Evolutionary conservation across 805 yeast genomes (phyloP).

Genomic region (Lipomyces sp.): DNA sequence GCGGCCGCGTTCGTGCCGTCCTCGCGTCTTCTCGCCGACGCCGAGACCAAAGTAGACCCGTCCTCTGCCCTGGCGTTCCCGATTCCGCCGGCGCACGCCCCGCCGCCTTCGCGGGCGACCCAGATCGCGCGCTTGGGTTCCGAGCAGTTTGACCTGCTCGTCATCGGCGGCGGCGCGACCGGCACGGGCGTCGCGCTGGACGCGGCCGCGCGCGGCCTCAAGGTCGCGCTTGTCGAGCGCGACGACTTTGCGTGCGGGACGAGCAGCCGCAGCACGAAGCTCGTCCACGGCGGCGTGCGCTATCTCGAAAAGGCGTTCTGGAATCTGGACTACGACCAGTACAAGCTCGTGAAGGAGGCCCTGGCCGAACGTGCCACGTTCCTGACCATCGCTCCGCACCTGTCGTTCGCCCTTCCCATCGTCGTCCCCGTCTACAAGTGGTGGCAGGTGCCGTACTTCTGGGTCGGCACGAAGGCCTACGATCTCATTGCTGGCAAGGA

Average conservation of each 20-base stretch:
- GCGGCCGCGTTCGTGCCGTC: not conserved
- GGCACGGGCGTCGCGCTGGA: conserved; percentile 93
- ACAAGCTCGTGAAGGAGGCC: conserved; percentile 85
- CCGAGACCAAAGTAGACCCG: too few relatives aligned
- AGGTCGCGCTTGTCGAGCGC: conserved; percentile 81
- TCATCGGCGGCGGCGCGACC: conserved; percentile 95
- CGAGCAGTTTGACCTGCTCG: conserved; percentile 64
- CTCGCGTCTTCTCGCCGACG: conserved; percentile 3
- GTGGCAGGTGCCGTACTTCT: conserved; percentile 95
- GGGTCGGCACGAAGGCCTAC: conserved; percentile 85
- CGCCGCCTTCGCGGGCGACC: conserved; percentile 27
- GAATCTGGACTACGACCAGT: conserved; percentile 83
- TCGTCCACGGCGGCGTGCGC: conserved; percentile 97
- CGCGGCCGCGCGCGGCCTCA: conserved; percentile 85
- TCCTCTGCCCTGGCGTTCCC: not conserved
- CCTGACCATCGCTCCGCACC: conserved; percentile 87
- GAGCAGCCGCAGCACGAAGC: conserved; percentile 88
- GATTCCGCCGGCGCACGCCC: conserved; percentile 15
- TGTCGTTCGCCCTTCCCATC: conserved; percentile 80
- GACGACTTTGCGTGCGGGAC: conserved; percentile 91
- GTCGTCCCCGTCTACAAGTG: conserved; percentile 93
- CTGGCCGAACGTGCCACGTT: conserved; percentile 81
- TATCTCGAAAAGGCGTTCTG: conserved; percentile 92
- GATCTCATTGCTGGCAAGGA: conserved; percentile 87
- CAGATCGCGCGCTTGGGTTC: conserved; percentile 21